Conservation (phyloP, 116 monocot species). For the Phalaenopsis hybrid region DNA sequence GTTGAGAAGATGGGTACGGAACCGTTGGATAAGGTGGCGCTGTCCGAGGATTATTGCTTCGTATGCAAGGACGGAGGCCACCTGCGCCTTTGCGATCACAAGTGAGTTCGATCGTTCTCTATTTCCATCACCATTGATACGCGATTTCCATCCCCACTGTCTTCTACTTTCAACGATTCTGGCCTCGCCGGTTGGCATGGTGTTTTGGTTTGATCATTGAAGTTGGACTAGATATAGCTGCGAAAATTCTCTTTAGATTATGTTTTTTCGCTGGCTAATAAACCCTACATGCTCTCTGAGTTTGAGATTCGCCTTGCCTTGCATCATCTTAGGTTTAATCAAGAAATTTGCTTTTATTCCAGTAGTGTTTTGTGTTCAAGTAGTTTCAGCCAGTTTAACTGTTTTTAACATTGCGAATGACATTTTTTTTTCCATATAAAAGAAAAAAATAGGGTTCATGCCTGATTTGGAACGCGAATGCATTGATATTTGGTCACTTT, state of each 20-base stretch:
- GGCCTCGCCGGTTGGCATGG: not conserved
- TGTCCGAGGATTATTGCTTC: slow-evolving; percentile 76
- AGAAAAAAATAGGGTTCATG: not conserved
- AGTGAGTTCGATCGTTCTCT: slow-evolving; percentile 28
- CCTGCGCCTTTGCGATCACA: slow-evolving; percentile 67
- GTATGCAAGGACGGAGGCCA: slow-evolving; percentile 81
- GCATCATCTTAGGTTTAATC: not conserved
- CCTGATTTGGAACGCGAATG: not conserved
- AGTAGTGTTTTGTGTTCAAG: not conserved
- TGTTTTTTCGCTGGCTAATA: not conserved
- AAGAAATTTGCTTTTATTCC: not conserved
- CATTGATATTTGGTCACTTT: not conserved
- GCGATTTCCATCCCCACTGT: not conserved
- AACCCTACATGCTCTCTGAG: not conserved
- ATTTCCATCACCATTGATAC: not conserved
- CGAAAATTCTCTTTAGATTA: not conserved
- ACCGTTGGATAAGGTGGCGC: slow-evolving; percentile 14
- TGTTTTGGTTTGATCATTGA: not conserved
- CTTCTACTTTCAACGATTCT: not conserved
- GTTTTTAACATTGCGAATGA: not conserved
- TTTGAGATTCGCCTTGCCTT: not conserved
- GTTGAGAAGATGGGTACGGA: slow-evolving; percentile 13
- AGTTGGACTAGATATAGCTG: not conserved
- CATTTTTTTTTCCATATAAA: not conserved
- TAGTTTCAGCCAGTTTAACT: not conserved